These are phyloP conservation scores for Fremontodendron californicum DNA, from an alignment of 345 rosid species.

Conservation along the genomic window DNA sequence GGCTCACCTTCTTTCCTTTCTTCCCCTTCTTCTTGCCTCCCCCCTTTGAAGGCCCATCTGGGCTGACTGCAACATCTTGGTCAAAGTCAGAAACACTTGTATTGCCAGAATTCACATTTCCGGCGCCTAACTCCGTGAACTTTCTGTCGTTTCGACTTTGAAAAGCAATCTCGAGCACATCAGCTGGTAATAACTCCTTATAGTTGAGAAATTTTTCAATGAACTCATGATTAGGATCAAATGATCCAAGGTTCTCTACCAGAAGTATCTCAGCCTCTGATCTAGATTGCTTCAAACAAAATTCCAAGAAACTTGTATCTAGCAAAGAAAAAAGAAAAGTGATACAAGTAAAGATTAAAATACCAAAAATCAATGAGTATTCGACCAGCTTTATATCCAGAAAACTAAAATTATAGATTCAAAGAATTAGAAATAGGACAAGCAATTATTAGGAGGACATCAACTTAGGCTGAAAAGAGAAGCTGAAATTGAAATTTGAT, in stretches of 20 bases:
- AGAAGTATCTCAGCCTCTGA: slow-evolving; percentile 85
- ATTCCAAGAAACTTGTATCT: slow-evolving; percentile 94
- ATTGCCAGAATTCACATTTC: slow-evolving; percentile 40
- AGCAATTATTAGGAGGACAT: background rate
- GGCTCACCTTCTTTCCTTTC: slow-evolving; percentile 87
- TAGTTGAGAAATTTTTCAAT: slow-evolving; percentile 92
- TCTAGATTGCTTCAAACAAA: slow-evolving; percentile 82
- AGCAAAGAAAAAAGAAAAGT: background rate
- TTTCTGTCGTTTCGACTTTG: slow-evolving; percentile 46
- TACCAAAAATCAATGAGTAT: background rate
- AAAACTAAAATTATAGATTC: background rate
- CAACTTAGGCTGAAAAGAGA: background rate
- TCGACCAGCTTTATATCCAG: background rate
- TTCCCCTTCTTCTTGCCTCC: slow-evolving; percentile 81
- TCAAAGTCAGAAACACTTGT: slow-evolving; percentile 22
- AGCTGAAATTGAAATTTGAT: background rate
- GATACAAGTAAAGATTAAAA: background rate
- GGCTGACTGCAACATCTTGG: background rate
- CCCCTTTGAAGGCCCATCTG: slow-evolving; percentile 53
- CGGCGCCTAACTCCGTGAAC: slow-evolving; percentile 31
- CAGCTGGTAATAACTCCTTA: slow-evolving; percentile 78
- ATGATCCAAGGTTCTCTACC: slow-evolving; percentile 66
- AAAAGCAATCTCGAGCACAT: slow-evolving; percentile 88
- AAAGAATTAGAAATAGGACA: background rate
- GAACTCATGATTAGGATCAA: slow-evolving; percentile 72